Conservation (phyloP, 139 green algal species). For the Desmodesmus armatus region DNA sequence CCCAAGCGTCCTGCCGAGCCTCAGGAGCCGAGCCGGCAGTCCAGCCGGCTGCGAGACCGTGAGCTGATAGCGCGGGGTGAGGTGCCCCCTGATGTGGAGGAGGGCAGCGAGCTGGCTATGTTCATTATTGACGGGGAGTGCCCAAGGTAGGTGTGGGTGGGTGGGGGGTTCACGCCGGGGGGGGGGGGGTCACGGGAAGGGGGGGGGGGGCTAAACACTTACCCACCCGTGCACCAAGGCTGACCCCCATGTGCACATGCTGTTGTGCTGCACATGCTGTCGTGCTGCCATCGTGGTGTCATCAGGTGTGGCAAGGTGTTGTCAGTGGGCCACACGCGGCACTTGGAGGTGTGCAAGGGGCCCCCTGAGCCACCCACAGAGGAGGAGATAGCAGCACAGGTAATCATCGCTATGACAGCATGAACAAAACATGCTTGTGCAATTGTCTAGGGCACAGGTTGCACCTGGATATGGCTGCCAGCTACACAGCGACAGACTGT, state of each 20-base stretch:
- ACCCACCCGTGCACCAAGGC: too few relatives aligned
- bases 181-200: too few relatives aligned
- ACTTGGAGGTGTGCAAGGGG: neutral
- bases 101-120: slow-evolving; percentile 15
- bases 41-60: slow-evolving; percentile 5
- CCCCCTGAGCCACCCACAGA: slow-evolving; percentile 32
- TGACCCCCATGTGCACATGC: too few relatives aligned
- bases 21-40: neutral
- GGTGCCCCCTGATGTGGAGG: slow-evolving; percentile 36
- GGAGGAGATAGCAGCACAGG: slow-evolving; percentile 37
- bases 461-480: too few relatives aligned
- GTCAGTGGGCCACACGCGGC: neutral
- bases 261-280: neutral
- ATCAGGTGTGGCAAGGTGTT: slow-evolving; percentile 19
- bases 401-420: too few relatives aligned
- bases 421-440: too few relatives aligned
- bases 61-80: slow-evolving; percentile 17
- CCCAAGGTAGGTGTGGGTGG: slow-evolving; percentile 39
- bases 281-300: neutral
- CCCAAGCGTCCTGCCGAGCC: neutral
- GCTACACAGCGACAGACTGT: too few relatives aligned
- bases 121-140: slow-evolving; percentile 43
- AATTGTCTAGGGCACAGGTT: too few relatives aligned
- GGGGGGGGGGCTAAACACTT: too few relatives aligned
- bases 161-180: too few relatives aligned